Evolutionary conservation across 768 basidiomycete species (phyloP), one percentile per base, ranked within the genome.

Genomic region (Calvatia gigantea): DNA sequence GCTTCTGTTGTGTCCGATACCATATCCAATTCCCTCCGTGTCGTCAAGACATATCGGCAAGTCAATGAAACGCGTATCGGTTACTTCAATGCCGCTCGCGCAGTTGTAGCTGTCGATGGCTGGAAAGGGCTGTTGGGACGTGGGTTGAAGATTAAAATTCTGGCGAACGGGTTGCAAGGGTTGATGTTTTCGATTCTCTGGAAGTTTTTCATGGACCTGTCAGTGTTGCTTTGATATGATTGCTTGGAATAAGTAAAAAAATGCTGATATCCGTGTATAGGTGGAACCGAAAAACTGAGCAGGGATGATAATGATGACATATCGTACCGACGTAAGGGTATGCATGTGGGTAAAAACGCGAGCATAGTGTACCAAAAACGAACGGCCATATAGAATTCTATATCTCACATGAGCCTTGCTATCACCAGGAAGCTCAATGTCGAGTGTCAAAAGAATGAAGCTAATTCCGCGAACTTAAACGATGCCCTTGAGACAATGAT

Each of bases 1-100:
- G 92, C 94, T 1, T 92, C 91, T 4, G 76, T 97, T 50, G 76
- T 85, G 2, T 94, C 91, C 9, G 96, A 98, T 66, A 89, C 86
- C 1, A 66, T 89, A 38, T 91, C 89, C 41, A 98, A 98, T 73
- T 92, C 88, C 4, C 74, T 98, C 1, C 83, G 93, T 17, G 95
- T 98, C 2, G 72, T 98, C 65, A 98, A 98, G 79, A 98, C 96
- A 0, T 98, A 97, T 71, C 76, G 95, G 14, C 96, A 98, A 68
- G 93, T 95, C 29, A 84, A 94, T 65, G 86, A 88, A 58, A 83
- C 82, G 4, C 80, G 83, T 28, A 87, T 98, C 14, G 82, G 86
- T 1, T 98, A 98, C 67, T 54, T 77, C 3, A 82, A 86, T 49
- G 91, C 93, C 0, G 94, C 91, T 0, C 79, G 79, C 45, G 84